A percentile compares a stretch with the other conserved stretches of the same genome.
Conservation (phyloP, 2,329 filamentous ascomycete species). For the Aspergillus sp. region DNA sequence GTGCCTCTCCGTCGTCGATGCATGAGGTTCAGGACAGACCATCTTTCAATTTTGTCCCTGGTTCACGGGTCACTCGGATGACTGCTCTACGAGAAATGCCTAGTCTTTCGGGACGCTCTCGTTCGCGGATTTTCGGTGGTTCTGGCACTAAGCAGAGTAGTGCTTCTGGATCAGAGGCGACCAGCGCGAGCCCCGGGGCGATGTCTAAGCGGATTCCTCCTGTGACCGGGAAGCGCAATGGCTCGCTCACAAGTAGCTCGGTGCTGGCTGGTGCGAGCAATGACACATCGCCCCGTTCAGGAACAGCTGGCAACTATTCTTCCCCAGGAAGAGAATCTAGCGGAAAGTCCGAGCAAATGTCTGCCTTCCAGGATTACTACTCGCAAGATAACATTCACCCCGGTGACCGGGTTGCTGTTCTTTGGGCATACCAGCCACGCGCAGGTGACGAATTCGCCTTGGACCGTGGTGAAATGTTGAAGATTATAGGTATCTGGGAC, state of each 20-base stretch:
- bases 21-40: constrained; percentile 36
- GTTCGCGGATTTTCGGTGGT: constrained; percentile 41
- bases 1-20: constrained; percentile 29
- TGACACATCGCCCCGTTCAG: constrained; percentile 63
- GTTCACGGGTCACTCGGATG: constrained; percentile 90
- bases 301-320: constrained; percentile 63
- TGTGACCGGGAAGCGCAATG: constrained; percentile 57
- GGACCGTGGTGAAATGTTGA: constrained; percentile 94
- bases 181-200: constrained; percentile 63
- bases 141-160: constrained; percentile 43
- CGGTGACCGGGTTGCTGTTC: constrained; percentile 76
- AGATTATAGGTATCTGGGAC: constrained; percentile 97
- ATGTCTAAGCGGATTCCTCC: constrained; percentile 45
- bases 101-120: constrained; percentile 50
- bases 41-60: constrained; percentile 69
- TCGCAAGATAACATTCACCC: constrained; percentile 93
- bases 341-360: constrained; percentile 88
- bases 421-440: constrained; percentile 95
- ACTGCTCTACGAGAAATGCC: constrained; percentile 76
- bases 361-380: constrained; percentile 98
- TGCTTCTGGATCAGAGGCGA: constrained; percentile 56
- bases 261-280: constrained; percentile 56
- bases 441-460: constrained; percentile 88
- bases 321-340: constrained; percentile 77
- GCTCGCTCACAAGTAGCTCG: constrained; percentile 83